Evolutionary conservation across 371 early-diverging fungal genomes (phyloP), one percentile per base, ranked within the genome.

Genomic region (Haplosporangium sp.): DNA sequence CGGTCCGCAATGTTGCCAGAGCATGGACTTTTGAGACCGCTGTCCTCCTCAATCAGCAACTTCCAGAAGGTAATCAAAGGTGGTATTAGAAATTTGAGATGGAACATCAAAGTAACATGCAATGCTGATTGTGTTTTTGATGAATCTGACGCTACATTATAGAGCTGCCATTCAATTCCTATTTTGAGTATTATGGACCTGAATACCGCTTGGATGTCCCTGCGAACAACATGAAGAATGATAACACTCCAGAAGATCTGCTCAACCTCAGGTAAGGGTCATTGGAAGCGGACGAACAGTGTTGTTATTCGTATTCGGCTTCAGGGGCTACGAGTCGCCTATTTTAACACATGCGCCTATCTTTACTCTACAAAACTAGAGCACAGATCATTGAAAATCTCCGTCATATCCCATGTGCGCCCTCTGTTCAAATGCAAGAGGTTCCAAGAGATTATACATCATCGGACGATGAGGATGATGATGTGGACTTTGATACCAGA

Each of bases 11-110:
- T 82, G 99, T 99, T 0, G 93, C 97, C 12, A 87, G 98, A 52
- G 93, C 96, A 16, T 99, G 99, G 99, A 93, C 98, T 0, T 99
- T 97, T 82, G 99, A 99, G 80, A 99, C 99, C 1, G 92, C 95
- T 6, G 84, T 98, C 5, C 68, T 77, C 23, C 62, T 77, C 16
- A 71, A 77, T 21, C 65, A 77, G 51, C 79, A 72, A 37, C 62
- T 77, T 0, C 79, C 79, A 52, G 79, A 77, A 64, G 69, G 75
- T 74, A 68, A 14, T 8, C 0, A 13, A 13, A 14, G 41, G 6
- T 9, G 13, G 2, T 13, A 1, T 21, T 23, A 5, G n/a, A 0
- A 20, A 18, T 3, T 57, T n/a, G 3, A 1, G 20, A 20, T 57
- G 20, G 56, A 20, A n/a, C 21, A 1, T 9, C 40, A 9, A n/a